A percentile compares a stretch with the other conserved stretches of the same genome.
Evolutionary conservation across 129 eudicot genomes (phyloP).

Genomic region (Deinandra increscens): DNA sequence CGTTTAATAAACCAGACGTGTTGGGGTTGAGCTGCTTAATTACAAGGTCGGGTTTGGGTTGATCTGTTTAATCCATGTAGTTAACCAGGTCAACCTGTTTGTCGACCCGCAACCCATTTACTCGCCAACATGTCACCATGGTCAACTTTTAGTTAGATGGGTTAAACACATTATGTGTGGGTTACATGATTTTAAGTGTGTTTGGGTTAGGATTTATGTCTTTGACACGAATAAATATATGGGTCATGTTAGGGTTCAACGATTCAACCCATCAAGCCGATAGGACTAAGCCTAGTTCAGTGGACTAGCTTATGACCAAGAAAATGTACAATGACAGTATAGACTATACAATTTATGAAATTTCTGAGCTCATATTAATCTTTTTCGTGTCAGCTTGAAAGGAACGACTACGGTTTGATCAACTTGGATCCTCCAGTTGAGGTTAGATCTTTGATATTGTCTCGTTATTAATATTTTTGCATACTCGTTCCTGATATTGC

Average conservation of each 20-base stretch:
- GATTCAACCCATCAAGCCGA: neutral
- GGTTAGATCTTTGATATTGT: slow-evolving; percentile 21
- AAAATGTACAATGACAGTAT: slow-evolving; percentile 8
- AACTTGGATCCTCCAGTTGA: slow-evolving; percentile 45
- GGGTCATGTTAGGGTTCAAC: neutral
- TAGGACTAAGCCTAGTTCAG: neutral
- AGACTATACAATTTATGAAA: neutral
- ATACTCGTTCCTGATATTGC: neutral
- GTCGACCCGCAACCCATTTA: neutral
- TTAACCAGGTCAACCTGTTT: neutral
- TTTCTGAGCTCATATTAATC: slow-evolving; percentile 7
- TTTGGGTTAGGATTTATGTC: neutral
- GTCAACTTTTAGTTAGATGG: neutral
- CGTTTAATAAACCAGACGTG: neutral
- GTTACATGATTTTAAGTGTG: neutral
- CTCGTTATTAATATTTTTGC: neutral
- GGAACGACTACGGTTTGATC: slow-evolving; percentile 42
- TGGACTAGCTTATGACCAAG: neutral
- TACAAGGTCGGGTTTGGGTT: neutral
- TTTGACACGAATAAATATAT: neutral
- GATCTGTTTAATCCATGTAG: neutral
- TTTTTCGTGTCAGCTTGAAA: slow-evolving; percentile 47
- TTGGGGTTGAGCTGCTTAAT: neutral
- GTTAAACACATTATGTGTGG: neutral
- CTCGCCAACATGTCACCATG: neutral